A percentile compares a stretch with the other conserved stretches of the same genome.
phyloP scores from a whole-genome alignment of 345 rosid genomes.

The Acer yangbiense region DNA sequence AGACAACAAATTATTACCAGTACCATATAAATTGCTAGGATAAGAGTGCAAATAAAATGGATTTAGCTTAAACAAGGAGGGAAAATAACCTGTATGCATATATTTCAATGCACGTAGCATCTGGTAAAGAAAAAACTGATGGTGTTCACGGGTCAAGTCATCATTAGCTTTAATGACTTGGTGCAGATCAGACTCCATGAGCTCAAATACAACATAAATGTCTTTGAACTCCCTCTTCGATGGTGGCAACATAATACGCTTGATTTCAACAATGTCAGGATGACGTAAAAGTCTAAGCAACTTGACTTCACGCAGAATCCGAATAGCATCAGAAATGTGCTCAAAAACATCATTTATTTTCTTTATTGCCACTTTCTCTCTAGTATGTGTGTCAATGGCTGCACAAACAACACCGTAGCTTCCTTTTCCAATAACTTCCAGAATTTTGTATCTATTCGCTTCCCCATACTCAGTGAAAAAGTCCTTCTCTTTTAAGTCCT shows the following conservation, averaged over 20 bases:
- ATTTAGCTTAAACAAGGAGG: background rate
- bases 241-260: conserved; percentile 92
- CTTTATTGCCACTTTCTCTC: conserved; percentile 92
- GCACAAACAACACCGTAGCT: conserved; percentile 99
- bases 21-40: background rate
- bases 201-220: conserved; percentile 95
- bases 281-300: conserved; percentile 85
- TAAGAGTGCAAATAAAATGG: background rate
- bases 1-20: background rate
- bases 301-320: conserved; percentile 92
- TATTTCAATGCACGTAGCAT: conserved; percentile 96
- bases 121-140: conserved; percentile 95
- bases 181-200: conserved; percentile 99
- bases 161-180: conserved; percentile 98
- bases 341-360: conserved; percentile 89
- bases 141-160: conserved; percentile 96
- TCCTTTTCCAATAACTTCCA: conserved; percentile 94
- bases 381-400: conserved; percentile 89
- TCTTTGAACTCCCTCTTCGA: conserved; percentile 94
- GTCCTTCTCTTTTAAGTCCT: conserved; percentile 74
- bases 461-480: conserved; percentile 97
- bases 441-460: conserved; percentile 83
- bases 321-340: conserved; percentile 85
- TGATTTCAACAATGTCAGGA: conserved; percentile 95
- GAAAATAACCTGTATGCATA: conserved; percentile 86